Conservation (phyloP, 2,329 filamentous ascomycete species). For the Aspergillus japonicus region DNA sequence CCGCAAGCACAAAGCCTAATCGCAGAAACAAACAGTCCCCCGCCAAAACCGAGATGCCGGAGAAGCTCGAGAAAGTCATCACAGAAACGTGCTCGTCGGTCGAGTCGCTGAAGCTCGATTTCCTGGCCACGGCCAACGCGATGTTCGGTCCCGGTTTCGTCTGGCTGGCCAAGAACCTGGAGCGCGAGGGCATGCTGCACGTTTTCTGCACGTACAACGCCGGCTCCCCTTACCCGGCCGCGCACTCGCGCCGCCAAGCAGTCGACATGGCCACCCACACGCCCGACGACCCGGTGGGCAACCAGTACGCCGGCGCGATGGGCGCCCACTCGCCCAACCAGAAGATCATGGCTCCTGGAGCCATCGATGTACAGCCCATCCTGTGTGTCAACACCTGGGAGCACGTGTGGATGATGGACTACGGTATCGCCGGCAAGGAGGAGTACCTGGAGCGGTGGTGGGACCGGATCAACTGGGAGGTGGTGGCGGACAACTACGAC, state of each 20-base stretch:
- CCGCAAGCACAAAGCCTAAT: constrained; percentile 12
- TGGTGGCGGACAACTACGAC: constrained; percentile 57
- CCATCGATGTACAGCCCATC: constrained; percentile 65
- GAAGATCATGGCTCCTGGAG: constrained; percentile 41
- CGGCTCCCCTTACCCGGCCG: constrained; percentile 80
- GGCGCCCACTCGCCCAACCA: constrained; percentile 34
- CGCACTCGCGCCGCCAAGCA: constrained; percentile 72
- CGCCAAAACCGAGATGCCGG: constrained; percentile 53
- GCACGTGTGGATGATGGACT: constrained; percentile 86
- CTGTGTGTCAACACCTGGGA: constrained; percentile 96
- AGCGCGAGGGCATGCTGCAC: constrained; percentile 52
- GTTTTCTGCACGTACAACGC: constrained; percentile 89
- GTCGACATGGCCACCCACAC: constrained; percentile 48
- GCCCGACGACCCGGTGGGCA: constrained; percentile 33
- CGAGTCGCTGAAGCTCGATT: constrained; percentile 75
- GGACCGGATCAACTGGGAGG: constrained; percentile 80
- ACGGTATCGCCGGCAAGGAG: constrained; percentile 72
- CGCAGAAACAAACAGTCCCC: constrained; percentile 33
- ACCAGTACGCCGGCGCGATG: constrained; percentile 38
- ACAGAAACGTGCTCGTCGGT: constrained; percentile 74
- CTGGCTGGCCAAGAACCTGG: constrained; percentile 73
- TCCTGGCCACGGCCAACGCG: constrained; percentile 74
- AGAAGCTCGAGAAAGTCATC: constrained; percentile 59
- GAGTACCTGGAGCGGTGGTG: constrained; percentile 80
- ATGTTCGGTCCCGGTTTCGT: constrained; percentile 99